phyloP scores from a whole-genome alignment of 306 rosid species.

The Vigna reflexopilosa region DNA sequence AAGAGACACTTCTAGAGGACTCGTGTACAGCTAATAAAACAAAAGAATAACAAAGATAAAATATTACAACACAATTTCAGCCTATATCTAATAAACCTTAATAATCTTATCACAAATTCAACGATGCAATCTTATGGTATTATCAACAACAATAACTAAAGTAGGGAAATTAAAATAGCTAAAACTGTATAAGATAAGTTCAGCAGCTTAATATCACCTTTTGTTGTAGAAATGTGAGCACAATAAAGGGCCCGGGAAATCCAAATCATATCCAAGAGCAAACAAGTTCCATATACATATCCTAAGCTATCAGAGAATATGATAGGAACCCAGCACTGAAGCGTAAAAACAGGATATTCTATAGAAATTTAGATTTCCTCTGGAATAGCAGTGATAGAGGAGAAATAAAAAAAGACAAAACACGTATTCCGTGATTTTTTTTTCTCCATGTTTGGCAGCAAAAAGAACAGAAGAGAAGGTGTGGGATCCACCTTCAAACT shows the following conservation, averaged over 20 bases:
- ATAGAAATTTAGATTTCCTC: not conserved
- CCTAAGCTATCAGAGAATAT: not conserved
- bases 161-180: no score
- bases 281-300: not conserved
- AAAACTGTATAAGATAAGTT: no score
- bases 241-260: not conserved
- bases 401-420: not conserved
- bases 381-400: not conserved
- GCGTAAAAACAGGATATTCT: slow-evolving; percentile 1
- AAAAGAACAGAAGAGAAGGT: not conserved
- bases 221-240: not conserved
- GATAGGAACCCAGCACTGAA: not conserved
- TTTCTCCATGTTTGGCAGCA: not conserved
- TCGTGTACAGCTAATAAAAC: no score
- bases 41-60: no score
- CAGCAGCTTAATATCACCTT: no score
- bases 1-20: no score
- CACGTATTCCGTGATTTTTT: not conserved
- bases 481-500: not conserved
- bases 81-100: not conserved
- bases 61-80: not conserved
- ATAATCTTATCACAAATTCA: not conserved
- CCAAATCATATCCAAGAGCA: not conserved
- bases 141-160: not conserved
- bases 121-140: not conserved